Evolutionary conservation across 2,329 filamentous ascomycete genomes (phyloP).

Genomic region (Diaporthe sp.): DNA sequence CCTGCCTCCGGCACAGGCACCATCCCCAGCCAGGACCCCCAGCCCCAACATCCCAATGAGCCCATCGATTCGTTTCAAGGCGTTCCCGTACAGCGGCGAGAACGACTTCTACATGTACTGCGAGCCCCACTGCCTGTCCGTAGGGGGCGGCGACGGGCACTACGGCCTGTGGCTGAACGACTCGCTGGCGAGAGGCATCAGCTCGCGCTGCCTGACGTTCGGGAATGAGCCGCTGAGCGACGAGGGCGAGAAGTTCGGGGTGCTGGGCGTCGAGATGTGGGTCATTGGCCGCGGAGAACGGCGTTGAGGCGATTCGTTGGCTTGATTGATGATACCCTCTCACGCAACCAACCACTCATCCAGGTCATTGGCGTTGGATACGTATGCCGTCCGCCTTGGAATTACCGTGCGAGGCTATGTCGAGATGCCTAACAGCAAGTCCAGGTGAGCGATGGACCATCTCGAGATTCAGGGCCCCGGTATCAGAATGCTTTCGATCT

Average conservation of each 20-base stretch:
- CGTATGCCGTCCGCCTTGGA: background rate
- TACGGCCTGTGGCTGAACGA: conserved; percentile 96
- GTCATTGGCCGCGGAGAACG: conserved; percentile 73
- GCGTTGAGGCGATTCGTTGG: conserved; percentile 21
- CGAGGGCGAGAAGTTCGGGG: conserved; percentile 90
- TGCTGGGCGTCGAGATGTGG: conserved; percentile 94
- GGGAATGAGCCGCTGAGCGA: conserved; percentile 95
- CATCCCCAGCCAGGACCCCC: background rate
- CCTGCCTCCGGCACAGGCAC: background rate
- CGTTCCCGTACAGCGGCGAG: conserved; percentile 94
- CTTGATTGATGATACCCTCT: background rate
- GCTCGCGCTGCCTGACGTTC: conserved; percentile 88
- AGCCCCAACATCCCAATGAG: conserved; percentile 58
- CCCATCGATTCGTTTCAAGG: conserved; percentile 92
- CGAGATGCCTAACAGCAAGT: background rate
- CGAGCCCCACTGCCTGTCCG: conserved; percentile 84
- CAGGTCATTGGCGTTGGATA: background rate
- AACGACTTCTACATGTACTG: conserved; percentile 98
- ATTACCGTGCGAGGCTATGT: background rate
- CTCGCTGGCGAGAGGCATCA: conserved; percentile 85
- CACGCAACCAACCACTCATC: background rate
- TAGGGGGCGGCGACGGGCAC: conserved; percentile 89
- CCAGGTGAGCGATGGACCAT: background rate
- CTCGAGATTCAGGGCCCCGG: background rate
- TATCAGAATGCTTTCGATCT: background rate